Conservation (phyloP, 371 early-diverging fungal genomes). For the Chytridiales sp. region DNA sequence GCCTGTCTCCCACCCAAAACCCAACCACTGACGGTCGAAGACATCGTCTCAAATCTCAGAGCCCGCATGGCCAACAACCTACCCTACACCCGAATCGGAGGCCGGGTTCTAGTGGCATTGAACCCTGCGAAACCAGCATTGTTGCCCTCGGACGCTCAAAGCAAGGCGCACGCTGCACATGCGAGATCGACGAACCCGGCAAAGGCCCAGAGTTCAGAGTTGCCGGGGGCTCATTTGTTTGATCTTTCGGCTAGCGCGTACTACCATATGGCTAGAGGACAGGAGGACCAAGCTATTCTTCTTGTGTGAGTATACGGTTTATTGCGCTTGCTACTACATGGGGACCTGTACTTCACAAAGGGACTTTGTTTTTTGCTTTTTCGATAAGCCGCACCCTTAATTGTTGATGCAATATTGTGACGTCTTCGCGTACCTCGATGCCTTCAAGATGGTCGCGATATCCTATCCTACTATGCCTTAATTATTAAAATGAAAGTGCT, state of each 20-base stretch:
- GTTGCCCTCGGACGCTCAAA: slow-evolving; percentile 49
- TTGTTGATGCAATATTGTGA: too few species aligned
- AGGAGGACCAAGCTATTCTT: slow-evolving; percentile 59
- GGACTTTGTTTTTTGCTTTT: background rate
- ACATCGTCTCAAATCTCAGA: slow-evolving; percentile 51
- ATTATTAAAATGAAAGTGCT: background rate
- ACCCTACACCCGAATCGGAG: slow-evolving; percentile 65
- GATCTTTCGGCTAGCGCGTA: slow-evolving; percentile 78
- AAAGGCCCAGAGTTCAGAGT: slow-evolving; percentile 58
- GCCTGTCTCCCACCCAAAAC: slow-evolving; percentile 7
- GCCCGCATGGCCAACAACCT: slow-evolving; percentile 59
- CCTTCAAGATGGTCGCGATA: too few species aligned
- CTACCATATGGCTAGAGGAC: slow-evolving; percentile 63
- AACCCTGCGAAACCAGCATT: slow-evolving; percentile 40
- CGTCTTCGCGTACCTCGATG: too few species aligned
- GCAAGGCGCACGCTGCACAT: slow-evolving; percentile 64
- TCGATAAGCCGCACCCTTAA: too few species aligned
- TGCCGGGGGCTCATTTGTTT: slow-evolving; percentile 79
- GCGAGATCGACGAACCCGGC: slow-evolving; percentile 9
- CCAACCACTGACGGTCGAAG: slow-evolving; percentile 33
- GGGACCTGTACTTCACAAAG: background rate
- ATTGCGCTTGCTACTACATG: background rate
- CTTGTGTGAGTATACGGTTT: slow-evolving; percentile 33
- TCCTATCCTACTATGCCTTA: background rate
- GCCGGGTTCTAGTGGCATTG: slow-evolving; percentile 57